Base-by-base conservation (phyloP, 495 filamentous ascomycete genomes). In the Xylaria longipes region DNA sequence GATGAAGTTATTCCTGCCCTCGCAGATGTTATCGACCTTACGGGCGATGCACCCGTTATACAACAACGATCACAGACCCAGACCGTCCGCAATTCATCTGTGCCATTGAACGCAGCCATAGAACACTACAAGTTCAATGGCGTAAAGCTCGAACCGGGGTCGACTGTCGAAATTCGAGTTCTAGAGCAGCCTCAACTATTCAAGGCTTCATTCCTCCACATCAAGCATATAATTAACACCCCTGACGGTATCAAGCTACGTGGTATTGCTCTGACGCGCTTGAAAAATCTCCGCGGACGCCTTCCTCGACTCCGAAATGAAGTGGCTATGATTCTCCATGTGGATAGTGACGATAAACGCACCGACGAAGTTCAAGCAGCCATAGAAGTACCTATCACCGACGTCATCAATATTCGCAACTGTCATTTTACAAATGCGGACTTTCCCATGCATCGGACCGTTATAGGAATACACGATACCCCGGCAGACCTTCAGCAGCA, bases 371-470 rank as follows among this genome's bases (percentile, higher is more conserved):
- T 83, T 5, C 86, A 90, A 69, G 79, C 80, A 0, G 77, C 87
- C 0, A 78, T 87, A 4, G 83, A 86, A 0, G 61, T 89, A 12
- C 58, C 80, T 0, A 41, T 85, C 0, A 57, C 69, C 0, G 70
- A 82, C 0, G 74, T 89, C 1, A 57, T 81, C 1, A 70, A 71
- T 17, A 54, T 75, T 4, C 77, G 90, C 6, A 74, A 82, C 0
- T 76, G 91, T 11, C 75, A 84, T 5, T 65, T 87, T 3, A 91
- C 90, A 0, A 90, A 91, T 65, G 78, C 81, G 1, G 68, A 79
- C 0, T 90, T 86, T 14, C 84, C 83, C 0, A 70, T 74, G 0
- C 63, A 79, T 22, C 73, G 80, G 0, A 87, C 82, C 52, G 71
- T 75, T 0, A 54, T 70, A 7, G 75, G 77, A 3, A 52, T 72